Evolutionary conservation across 75 land plant genomes (phyloP), one percentile per base, ranked within the genome.

Genomic region (Ceratopteris richardii): DNA sequence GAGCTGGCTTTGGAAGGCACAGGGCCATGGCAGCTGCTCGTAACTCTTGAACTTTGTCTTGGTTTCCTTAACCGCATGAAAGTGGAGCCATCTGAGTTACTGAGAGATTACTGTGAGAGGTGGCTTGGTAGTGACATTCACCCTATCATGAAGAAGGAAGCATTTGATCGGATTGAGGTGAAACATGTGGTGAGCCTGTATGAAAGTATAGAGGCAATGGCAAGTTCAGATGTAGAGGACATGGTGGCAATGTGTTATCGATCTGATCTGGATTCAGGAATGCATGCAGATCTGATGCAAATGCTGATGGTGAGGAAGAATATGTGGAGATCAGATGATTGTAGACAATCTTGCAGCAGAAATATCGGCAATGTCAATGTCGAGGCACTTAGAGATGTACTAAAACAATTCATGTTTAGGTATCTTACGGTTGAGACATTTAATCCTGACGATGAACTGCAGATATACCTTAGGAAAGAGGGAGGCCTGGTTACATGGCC

Each of bases 131-230:
- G 4, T 7, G 46, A 29, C 24, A 29, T 33, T 16, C 40, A 47
- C 17, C 51, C 68, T 6, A 39, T 31, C 22, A 31, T 66, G 13
- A 44, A 44, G 47, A 66, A 44, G 23, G 47, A 27, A 58, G 50
- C 56, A 1, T 66, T 66, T 57, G 68, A 66, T 48, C 44, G 44
- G 18, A 56, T 66, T 18, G 44, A 46, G 14, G 50, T 66, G 31
- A n/a, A 43, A 31, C 68, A 66, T 44, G 46, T 57, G 14, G 68
- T 66, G n/a, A 66, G 68, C 60, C 37, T 66, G 51, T 66, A 66
- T 44, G 68, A 66, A 44, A 60, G 68, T 19, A 26, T 66, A 47
- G 68, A 66, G 59, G 68, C 54, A 14, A 28, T 23, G 31, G 68
- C 60, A 10, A 66, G 68, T 31, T 21, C 21, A 44, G 27, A 0